Evolutionary conservation across 2,329 filamentous ascomycete species (phyloP).

Genomic region (Colletotrichum gloeosporioides): DNA sequence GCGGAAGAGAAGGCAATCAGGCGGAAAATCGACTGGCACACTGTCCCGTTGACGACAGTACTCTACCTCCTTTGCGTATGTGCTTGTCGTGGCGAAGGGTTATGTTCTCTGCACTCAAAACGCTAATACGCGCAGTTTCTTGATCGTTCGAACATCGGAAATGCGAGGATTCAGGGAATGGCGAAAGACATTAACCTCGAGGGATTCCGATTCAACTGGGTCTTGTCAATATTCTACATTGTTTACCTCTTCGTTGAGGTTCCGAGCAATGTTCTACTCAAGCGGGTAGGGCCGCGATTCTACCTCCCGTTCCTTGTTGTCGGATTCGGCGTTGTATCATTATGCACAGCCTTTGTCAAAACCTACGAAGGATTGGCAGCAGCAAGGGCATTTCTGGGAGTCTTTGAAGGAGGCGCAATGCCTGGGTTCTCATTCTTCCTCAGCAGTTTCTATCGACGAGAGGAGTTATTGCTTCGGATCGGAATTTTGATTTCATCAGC

Average conservation of each 20-base stretch:
- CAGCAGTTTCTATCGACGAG: constrained; percentile 60
- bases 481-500: constrained; percentile 62
- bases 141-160: constrained; percentile 50
- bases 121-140: constrained; percentile 27
- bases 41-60: constrained; percentile 56
- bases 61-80: constrained; percentile 60
- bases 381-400: constrained; percentile 53
- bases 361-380: constrained; percentile 51
- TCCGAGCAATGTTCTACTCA: constrained; percentile 60
- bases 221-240: constrained; percentile 64
- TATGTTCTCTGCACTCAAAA: background rate
- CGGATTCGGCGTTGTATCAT: constrained; percentile 59
- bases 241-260: constrained; percentile 61
- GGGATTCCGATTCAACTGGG: constrained; percentile 61
- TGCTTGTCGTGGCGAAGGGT: background rate
- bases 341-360: constrained; percentile 59
- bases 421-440: constrained; percentile 63
- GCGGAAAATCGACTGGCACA: constrained; percentile 57
- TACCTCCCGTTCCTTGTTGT: constrained; percentile 60
- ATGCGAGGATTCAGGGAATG: constrained; percentile 62
- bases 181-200: constrained; percentile 50
- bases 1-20: constrained; percentile 55
- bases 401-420: constrained; percentile 64
- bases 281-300: constrained; percentile 55
- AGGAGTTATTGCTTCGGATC: constrained; percentile 60